Percentiles rank a stretch among this genome's conserved stretches.
Evolutionary conservation across 1,284 basidiomycete species (phyloP).

Genomic region (Cutaneotrichosporon sp.): DNA sequence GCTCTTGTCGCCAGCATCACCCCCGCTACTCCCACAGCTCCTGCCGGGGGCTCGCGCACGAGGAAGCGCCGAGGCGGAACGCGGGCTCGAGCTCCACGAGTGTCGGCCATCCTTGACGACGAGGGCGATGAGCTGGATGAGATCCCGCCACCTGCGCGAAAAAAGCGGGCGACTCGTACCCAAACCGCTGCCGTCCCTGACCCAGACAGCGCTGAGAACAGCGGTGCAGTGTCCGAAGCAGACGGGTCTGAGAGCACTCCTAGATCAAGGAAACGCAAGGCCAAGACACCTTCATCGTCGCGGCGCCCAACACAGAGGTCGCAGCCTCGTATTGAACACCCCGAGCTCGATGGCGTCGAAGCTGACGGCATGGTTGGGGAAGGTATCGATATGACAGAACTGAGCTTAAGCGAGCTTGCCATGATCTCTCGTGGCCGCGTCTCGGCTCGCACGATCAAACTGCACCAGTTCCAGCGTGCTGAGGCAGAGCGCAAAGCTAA

Average conservation of each 20-base stretch:
- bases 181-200: too few relatives aligned
- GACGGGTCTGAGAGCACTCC: not conserved
- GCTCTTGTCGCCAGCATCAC: too few relatives aligned
- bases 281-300: not conserved
- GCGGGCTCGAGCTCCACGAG: too few relatives aligned
- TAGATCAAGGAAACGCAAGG: not conserved
- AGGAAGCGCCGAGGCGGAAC: too few relatives aligned
- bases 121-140: too few relatives aligned
- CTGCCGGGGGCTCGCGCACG: too few relatives aligned
- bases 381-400: constrained; percentile 20
- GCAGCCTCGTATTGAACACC: constrained; percentile 1
- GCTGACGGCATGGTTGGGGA: constrained; percentile 30
- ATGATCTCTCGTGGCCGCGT: constrained; percentile 31
- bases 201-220: too few relatives aligned
- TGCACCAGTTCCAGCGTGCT: constrained; percentile 18
- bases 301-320: not conserved
- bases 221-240: too few relatives aligned
- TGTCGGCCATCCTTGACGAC: too few relatives aligned
- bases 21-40: too few relatives aligned
- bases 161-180: too few relatives aligned
- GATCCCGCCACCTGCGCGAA: too few relatives aligned
- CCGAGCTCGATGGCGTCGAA: constrained; percentile 25
- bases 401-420: constrained; percentile 29
- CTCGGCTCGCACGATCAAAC: constrained; percentile 28
- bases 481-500: constrained; percentile 14